These are phyloP conservation scores for Nepenthes mirabilis DNA, from an alignment of 148 eudicot species.

Conservation along the genomic window DNA sequence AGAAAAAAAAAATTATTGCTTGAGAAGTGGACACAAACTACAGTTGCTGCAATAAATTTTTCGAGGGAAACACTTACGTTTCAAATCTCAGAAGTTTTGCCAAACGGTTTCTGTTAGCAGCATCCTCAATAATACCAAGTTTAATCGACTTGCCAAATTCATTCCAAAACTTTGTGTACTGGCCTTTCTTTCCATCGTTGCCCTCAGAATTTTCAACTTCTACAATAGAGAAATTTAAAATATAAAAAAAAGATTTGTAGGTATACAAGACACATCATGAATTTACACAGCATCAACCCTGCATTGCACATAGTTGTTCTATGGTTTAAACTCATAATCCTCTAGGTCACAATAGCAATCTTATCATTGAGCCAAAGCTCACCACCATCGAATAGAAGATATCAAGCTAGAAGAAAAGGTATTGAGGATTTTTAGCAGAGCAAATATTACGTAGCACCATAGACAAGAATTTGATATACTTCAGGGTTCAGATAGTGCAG, in stretches of 20 bases:
- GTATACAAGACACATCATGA: too few species aligned
- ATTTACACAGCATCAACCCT: too few species aligned
- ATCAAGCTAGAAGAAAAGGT: too few species aligned
- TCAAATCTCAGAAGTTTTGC: conserved; percentile 93
- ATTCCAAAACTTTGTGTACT: conserved; percentile 92
- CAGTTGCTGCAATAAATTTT: background rate
- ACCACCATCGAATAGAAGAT: too few species aligned
- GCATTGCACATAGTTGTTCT: too few species aligned
- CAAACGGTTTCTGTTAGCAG: conserved; percentile 90
- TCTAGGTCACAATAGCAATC: too few species aligned
- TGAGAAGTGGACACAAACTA: background rate
- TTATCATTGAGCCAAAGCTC: too few species aligned
- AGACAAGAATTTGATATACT: too few species aligned
- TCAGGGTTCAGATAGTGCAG: too few species aligned
- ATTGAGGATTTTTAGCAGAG: too few species aligned
- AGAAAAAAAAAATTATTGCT: background rate
- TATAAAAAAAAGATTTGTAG: background rate
- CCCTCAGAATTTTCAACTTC: conserved; percentile 73
- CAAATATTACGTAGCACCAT: too few species aligned
- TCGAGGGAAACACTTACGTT: conserved; percentile 32
- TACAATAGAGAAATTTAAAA: conserved; percentile 12
- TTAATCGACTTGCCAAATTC: conserved; percentile 97
- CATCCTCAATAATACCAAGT: conserved; percentile 97
- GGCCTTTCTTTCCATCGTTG: conserved; percentile 80
- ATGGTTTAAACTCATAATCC: too few species aligned